These are phyloP conservation scores for Globisporangium barbulae DNA, from an alignment of 352 stramenopile genomes.

Conservation along the genomic window DNA sequence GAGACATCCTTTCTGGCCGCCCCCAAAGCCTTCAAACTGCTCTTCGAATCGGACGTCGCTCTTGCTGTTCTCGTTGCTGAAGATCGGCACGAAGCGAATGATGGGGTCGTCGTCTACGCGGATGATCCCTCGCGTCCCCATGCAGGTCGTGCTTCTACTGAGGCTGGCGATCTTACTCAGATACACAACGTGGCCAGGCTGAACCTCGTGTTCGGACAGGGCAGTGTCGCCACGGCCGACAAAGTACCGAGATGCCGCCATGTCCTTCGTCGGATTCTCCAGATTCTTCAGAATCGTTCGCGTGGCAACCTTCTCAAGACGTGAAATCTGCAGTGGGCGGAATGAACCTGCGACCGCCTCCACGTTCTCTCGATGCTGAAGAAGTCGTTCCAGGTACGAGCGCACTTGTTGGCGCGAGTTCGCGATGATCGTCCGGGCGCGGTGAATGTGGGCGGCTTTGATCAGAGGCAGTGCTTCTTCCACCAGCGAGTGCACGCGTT, in stretches of 20 bases:
- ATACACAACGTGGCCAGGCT: constrained; percentile 36
- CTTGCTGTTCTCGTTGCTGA: constrained; percentile 28
- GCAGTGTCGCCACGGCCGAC: constrained; percentile 43
- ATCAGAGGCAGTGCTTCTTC: constrained; percentile 37
- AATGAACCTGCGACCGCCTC: constrained; percentile 20
- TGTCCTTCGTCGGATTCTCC: constrained; percentile 19
- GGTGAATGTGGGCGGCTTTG: constrained; percentile 27
- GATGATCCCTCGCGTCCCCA: constrained; percentile 43
- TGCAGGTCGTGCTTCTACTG: constrained; percentile 67
- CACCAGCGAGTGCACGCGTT: constrained; percentile 32
- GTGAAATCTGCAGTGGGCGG: constrained; percentile 29
- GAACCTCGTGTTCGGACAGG: constrained; percentile 25
- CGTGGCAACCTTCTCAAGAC: constrained; percentile 44
- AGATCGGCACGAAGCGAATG: constrained; percentile 72
- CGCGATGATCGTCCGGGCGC: constrained; percentile 31
- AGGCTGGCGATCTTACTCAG: constrained; percentile 40
- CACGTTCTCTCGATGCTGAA: constrained; percentile 25
- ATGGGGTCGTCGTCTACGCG: constrained; percentile 77
- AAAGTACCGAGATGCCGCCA: constrained; percentile 28
- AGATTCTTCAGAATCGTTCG: constrained; percentile 38
- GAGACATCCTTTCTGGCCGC: constrained; percentile 32
- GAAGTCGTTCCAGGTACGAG: constrained; percentile 31
- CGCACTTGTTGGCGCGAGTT: constrained; percentile 41
- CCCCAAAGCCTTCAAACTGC: constrained; percentile 36
- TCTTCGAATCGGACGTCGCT: constrained; percentile 20